Evolutionary conservation across 2,329 filamentous ascomycete genomes (phyloP), one percentile per base, ranked within the genome.

Genomic region (Huntiella savannae): DNA sequence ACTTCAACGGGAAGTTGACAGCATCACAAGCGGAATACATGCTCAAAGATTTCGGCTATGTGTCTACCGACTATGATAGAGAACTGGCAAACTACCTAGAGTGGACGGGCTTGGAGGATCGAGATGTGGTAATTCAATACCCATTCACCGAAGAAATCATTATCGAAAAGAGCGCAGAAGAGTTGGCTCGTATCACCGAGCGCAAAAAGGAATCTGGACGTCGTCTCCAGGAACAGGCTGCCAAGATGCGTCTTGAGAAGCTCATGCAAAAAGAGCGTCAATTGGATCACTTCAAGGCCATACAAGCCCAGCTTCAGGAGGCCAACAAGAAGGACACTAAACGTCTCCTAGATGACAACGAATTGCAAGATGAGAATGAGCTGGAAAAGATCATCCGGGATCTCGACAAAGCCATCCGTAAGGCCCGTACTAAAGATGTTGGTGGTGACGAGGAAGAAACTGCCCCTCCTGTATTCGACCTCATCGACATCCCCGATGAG

Each of bases 181-280:
- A 98, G 60, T 71, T 98, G 12, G 85, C 83, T 2, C 73, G 77
- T 36, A 84, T 92, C 52, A 86, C 88, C 8, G 91, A 98, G 66
- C 81, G 88, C 59, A 85, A 93, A 58, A 93, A 92, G 60, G 91
- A 98, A 62, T 91, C 85, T 54, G 91, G 91, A 0, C 72, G 91
- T 52, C 72, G 92, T 40, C 59, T 98, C 19, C 91, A 98, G 60
- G 86, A 95, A 56, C 91, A 98, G 61, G 91, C 91, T 0, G 88
- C 88, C 7, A 96, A 94, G 62, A 94, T 95, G 85, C 79, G 91
- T 5, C 66, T 98, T 1, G 91, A 98, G 53, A 93, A 93, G 56
- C 68, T 98, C 40, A 84, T 96, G 59, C 82, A 83, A 57, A 98
- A 98, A 62, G 91, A 98, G 62, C 78, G 93, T 58, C 87, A 96